Evolutionary conservation across 305 asterid species (phyloP).

Genomic region (Solanum hybrid): DNA sequence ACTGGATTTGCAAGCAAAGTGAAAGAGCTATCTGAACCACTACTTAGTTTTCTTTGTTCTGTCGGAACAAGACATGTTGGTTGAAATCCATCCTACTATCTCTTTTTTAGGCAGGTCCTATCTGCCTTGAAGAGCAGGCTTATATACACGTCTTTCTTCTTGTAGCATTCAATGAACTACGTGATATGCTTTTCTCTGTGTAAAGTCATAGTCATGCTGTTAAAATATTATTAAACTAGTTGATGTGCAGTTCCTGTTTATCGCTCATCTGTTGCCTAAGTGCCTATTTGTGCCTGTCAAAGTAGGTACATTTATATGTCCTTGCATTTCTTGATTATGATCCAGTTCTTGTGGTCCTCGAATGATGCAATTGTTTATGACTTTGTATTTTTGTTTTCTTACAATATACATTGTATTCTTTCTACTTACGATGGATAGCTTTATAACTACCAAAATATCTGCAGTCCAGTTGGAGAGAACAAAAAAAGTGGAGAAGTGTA

Average conservation of each 20-base stretch:
- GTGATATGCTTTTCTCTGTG: neutral
- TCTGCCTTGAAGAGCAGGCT: neutral
- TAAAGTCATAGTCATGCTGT: neutral
- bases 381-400: neutral
- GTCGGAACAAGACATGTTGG: neutral
- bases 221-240: neutral
- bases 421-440: neutral
- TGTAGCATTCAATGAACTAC: neutral
- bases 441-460: conserved; percentile 12
- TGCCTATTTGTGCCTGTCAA: neutral
- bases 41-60: neutral
- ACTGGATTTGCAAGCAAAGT: neutral
- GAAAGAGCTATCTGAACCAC: neutral
- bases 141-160: neutral
- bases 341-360: neutral
- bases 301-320: neutral
- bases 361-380: neutral
- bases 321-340: neutral
- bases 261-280: neutral
- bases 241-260: neutral
- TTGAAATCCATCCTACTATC: neutral
- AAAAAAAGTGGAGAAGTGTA: conserved; percentile 97
- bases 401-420: neutral
- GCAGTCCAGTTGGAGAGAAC: conserved; percentile 98
- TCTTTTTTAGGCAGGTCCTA: neutral